Base-by-base conservation (phyloP, 306 rosid genomes). In the Quercus cerris region DNA sequence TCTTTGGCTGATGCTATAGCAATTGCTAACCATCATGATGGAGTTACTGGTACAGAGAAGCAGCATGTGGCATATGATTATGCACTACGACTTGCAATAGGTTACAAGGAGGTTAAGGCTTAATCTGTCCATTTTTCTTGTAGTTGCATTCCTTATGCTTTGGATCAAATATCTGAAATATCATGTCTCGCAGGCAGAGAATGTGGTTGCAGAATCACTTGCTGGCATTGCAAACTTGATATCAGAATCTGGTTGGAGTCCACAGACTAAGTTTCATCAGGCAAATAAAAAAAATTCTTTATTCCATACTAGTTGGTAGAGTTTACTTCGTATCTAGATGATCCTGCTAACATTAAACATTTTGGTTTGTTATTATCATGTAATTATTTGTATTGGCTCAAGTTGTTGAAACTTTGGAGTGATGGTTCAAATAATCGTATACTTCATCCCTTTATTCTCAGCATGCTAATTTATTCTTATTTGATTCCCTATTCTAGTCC, bases 61-160 rank as follows among this genome's bases (percentile, higher is more conserved):
- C 98, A 94, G 81, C 98, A 94, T 19, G 94, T 90, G 52, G 96
- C 94, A 30, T 27, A 89, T 88, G 98, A 94, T 87, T 94, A 94
- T 83, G 93, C 92, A 12, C 89, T 86, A 86, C 90, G 98, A 15
- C 19, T 88, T 46, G 76, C 86, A 2, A 88, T 85, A 44, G 91
- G 91, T 35, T 88, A 88, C 62, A 78, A 30, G 13, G 87, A 88
- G 89, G 91, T 88, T 88, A 56, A 25, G 38, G 44, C 11, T 33
- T 66, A 2, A 66, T 44, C 30, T 12, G 54, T n/a, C 57, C 28
- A 61, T 12, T 10, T 0, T 46, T 49, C 1, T 49, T 49, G 54
- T 49, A 10, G 5, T 49, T 49, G 17, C 54, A 1, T 11, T 11
- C 66, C 6, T 23, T 59, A 23, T 59, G 66, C 66, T 23, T 59